These are phyloP conservation scores for Leccinum truebloodii DNA, from an alignment of 768 basidiomycete species.

Conservation along the genomic window DNA sequence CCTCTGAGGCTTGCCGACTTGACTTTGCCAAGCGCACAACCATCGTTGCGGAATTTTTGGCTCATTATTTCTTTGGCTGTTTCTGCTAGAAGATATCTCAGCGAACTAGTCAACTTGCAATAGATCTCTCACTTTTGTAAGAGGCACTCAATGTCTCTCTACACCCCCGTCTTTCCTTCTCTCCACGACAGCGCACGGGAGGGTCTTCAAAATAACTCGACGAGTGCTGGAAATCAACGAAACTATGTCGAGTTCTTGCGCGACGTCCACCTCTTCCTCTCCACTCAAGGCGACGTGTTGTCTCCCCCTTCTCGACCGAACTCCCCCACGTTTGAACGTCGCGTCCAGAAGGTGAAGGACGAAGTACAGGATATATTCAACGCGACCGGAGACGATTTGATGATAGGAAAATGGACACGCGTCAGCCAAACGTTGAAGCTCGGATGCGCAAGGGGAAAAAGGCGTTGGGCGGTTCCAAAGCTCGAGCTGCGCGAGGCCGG, in stretches of 20 bases:
- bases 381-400: constrained; percentile 39
- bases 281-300: constrained; percentile 34
- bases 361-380: constrained; percentile 38
- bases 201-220: constrained; percentile 1
- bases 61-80: neutral
- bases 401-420: constrained; percentile 49
- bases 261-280: constrained; percentile 35
- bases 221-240: constrained; percentile 12
- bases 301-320: constrained; percentile 37
- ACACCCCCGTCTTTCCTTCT: constrained; percentile 36
- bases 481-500: constrained; percentile 24
- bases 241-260: constrained; percentile 29
- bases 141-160: constrained; percentile 31
- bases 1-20: neutral
- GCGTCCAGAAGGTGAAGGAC: constrained; percentile 35
- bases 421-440: constrained; percentile 42
- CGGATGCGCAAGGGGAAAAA: constrained; percentile 39
- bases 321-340: constrained; percentile 31
- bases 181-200: constrained; percentile 11
- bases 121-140: neutral
- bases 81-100: neutral
- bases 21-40: neutral
- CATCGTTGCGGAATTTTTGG: neutral
- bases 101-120: neutral
- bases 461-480: constrained; percentile 26